A percentile compares a stretch with the other conserved stretches of the same genome.
Evolutionary conservation across 345 rosid genomes (phyloP).

Genomic region (Murraya paniculata): DNA sequence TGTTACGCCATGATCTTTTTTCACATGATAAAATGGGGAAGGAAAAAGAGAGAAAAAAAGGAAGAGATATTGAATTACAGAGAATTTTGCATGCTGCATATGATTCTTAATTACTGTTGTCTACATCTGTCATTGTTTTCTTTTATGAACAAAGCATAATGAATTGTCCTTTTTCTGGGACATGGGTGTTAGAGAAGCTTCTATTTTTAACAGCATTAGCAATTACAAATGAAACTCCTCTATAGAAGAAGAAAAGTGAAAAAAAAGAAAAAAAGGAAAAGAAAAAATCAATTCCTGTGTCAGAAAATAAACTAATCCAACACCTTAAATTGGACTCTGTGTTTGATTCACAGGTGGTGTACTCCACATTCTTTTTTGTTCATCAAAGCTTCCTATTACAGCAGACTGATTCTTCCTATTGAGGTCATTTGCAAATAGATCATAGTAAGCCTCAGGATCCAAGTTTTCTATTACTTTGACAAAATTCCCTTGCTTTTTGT

Average conservation of each 20-base stretch:
- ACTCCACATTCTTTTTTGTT: conserved; percentile 66
- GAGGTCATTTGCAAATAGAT: conserved; percentile 45
- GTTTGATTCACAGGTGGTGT: conserved; percentile 34
- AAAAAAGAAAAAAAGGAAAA: neutral
- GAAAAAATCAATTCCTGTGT: conserved; percentile 9
- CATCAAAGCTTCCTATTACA: conserved; percentile 64
- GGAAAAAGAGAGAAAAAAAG: neutral
- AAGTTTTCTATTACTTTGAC: conserved; percentile 47
- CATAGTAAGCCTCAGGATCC: conserved; percentile 35
- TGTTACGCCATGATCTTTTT: neutral
- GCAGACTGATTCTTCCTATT: conserved; percentile 60
- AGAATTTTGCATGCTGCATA: neutral
- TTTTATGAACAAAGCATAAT: neutral
- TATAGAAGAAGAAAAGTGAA: neutral
- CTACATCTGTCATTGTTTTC: neutral
- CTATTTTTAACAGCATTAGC: neutral
- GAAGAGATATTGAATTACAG: neutral
- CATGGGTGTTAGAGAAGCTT: neutral
- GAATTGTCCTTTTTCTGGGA: neutral
- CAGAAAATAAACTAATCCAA: conserved; percentile 1
- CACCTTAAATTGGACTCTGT: neutral
- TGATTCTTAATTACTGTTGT: neutral
- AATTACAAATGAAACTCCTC: conserved; percentile 6
- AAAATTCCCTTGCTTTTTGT: conserved; percentile 38
- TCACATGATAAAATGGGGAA: neutral